Base-by-base conservation (phyloP, 1,139 yeast genomes). In the Fermentozyma sake region DNA sequence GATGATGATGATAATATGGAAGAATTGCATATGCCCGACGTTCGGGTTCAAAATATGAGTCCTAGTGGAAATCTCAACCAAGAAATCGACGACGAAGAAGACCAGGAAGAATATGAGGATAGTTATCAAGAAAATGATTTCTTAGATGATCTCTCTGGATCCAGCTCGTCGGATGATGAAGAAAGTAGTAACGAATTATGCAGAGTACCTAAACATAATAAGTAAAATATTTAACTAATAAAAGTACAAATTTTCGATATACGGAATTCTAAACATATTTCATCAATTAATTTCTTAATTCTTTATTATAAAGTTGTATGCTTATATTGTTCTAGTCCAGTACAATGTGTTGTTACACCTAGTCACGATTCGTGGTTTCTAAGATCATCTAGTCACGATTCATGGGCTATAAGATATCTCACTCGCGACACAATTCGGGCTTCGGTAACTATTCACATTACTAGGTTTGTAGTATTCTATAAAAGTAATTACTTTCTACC, bases 201-300 rank as follows among this genome's bases (percentile, higher is more conserved):
- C 26, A 51, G 69, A 44, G 69, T 63, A 16, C 55, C 62, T n/a
- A 62, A 55, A 36, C 70, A 62, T 40, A 52, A 49, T 35, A 58
- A 61, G 23, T 56, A 48, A 41, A 24, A 34, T 12, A 20, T 28
- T 19, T 24, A 24, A 16, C 17, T 24, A 24, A 21, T 23, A 12
- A 9, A 16, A 7, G 13, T 12, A n/a, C 18, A 21, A 7, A 29
- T 28, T 22, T 19, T 16, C 14, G 18, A 7, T 9, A 7, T 19
- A 19, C 22, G 8, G 7, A 9, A 9, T 19, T n/a, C 7, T 7
- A 7, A 7, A 9, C 7, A 10, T 12, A 7, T 7, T 9, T 20
- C 11, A 20, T 8, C 11, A 7, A 20, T 20, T n/a, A n/a, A n/a
- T n/a, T n/a, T n/a, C n/a, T n/a, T n/a, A n/a, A n/a, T n/a, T n/a